A percentile compares a stretch with the other conserved stretches of the same genome.
phyloP scores from a whole-genome alignment of 768 basidiomycete genomes.

The Pleurotus giganteus region DNA sequence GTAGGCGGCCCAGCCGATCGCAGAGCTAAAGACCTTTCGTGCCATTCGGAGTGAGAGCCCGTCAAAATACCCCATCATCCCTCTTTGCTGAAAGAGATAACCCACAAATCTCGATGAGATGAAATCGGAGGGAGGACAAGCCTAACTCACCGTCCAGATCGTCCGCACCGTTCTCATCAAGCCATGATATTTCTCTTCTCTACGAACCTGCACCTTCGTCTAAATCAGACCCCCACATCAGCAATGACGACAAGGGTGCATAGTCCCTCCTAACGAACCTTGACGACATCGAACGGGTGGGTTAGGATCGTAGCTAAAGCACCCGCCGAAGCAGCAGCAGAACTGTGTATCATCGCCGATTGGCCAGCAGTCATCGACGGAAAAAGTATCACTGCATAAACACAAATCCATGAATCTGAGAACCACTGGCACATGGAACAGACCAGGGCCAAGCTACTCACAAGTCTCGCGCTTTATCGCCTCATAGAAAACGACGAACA shows the following conservation, averaged over 20 bases:
- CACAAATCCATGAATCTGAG: conserved; percentile 3
- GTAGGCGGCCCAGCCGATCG: conserved; percentile 90
- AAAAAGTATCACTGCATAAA: conserved; percentile 35
- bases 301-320: conserved; percentile 82
- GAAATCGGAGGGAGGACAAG: background rate
- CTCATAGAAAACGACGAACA: conserved; percentile 89
- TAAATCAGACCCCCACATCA: conserved; percentile 22
- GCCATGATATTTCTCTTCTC: conserved; percentile 71
- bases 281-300: conserved; percentile 93
- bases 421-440: conserved; percentile 6
- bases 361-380: conserved; percentile 42
- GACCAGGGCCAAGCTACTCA: conserved; percentile 26
- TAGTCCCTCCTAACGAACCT: conserved; percentile 44
- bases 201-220: conserved; percentile 94
- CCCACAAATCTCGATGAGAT: background rate
- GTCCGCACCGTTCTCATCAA: conserved; percentile 60
- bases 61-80: conserved; percentile 79
- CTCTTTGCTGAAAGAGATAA: conserved; percentile 68
- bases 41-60: conserved; percentile 80
- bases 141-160: conserved; percentile 61
- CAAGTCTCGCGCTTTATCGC: conserved; percentile 74
- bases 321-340: conserved; percentile 78
- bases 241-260: conserved; percentile 2
- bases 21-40: conserved; percentile 85
- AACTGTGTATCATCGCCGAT: conserved; percentile 53